phyloP scores from a whole-genome alignment of 2,329 filamentous ascomycete genomes.

The Fusarium caatingaense region DNA sequence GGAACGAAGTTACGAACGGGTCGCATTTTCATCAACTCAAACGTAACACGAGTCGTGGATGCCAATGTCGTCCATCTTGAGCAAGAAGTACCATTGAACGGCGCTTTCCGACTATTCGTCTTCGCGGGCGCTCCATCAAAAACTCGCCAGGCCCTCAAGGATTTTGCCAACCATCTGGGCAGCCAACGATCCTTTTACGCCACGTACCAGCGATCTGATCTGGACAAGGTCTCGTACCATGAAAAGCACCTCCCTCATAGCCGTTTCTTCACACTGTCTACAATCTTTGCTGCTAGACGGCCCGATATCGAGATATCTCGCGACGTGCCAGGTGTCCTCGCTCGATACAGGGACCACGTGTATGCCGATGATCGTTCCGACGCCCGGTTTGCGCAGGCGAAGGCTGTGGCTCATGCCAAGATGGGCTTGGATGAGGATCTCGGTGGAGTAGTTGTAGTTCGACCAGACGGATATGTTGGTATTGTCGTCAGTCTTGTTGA shows the following conservation, averaged over 20 bases:
- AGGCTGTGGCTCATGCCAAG: constrained; percentile 84
- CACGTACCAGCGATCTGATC: constrained; percentile 71
- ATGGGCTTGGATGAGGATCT: constrained; percentile 80
- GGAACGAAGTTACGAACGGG: constrained; percentile 77
- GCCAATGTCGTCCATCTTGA: constrained; percentile 91
- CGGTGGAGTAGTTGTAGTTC: constrained; percentile 84
- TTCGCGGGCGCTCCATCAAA: constrained; percentile 78
- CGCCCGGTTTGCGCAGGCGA: constrained; percentile 73
- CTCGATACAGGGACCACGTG: constrained; percentile 81
- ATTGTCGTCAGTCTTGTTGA: constrained; percentile 79
- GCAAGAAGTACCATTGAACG: constrained; percentile 89
- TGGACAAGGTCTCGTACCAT: constrained; percentile 74
- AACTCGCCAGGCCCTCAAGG: constrained; percentile 72
- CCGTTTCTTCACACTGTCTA: constrained; percentile 81
- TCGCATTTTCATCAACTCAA: constrained; percentile 78
- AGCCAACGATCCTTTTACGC: constrained; percentile 78
- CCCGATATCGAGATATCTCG: constrained; percentile 77
- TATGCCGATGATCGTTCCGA: constrained; percentile 89
- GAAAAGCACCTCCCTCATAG: constrained; percentile 89
- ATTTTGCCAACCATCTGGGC: constrained; percentile 74
- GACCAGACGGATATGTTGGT: constrained; percentile 89
- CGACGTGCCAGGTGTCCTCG: constrained; percentile 76
- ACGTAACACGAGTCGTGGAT: constrained; percentile 88
- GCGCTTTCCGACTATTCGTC: constrained; percentile 86
- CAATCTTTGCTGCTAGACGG: constrained; percentile 77